phyloP scores from a whole-genome alignment of 2,329 filamentous ascomycete genomes.

The Clarireedia homoeocarpa region DNA sequence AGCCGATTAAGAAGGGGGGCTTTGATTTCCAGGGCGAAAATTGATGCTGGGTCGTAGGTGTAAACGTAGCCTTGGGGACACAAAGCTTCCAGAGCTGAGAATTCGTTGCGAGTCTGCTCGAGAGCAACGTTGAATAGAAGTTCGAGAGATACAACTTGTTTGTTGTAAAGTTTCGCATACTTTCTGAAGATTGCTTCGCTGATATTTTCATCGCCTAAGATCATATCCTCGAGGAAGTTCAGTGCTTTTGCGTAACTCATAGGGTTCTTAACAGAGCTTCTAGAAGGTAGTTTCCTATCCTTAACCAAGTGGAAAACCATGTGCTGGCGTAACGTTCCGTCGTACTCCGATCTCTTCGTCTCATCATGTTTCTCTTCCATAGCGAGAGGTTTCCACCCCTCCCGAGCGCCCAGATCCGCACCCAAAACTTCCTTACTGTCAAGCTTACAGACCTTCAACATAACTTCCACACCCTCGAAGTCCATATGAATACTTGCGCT shows the following conservation, averaged over 20 bases:
- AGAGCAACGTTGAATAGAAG: slow-evolving; percentile 20
- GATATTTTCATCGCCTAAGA: not conserved
- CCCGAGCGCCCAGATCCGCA: slow-evolving; percentile 10
- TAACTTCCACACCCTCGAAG: slow-evolving; percentile 21
- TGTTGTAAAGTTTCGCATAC: slow-evolving; percentile 7
- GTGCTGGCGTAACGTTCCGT: too few species aligned
- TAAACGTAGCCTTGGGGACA: slow-evolving; percentile 17
- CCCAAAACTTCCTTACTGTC: not conserved
- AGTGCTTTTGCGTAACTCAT: too few species aligned
- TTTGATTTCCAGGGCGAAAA: too few species aligned
- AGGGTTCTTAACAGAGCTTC: too few species aligned
- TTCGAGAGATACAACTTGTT: slow-evolving; percentile 19
- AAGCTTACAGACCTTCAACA: slow-evolving; percentile 20
- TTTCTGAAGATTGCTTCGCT: slow-evolving; percentile 18
- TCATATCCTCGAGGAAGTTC: slow-evolving; percentile 1
- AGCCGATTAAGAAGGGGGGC: too few species aligned
- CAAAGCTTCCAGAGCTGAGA: slow-evolving; percentile 21
- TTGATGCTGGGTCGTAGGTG: too few species aligned
- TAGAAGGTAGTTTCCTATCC: too few species aligned
- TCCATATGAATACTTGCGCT: slow-evolving; percentile 23
- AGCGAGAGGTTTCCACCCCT: slow-evolving; percentile 1
- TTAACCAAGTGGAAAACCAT: too few species aligned
- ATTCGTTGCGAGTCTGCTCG: slow-evolving; percentile 21
- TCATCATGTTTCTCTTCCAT: too few species aligned
- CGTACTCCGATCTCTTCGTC: too few species aligned